phyloP scores from a whole-genome alignment of 2,329 filamentous ascomycete genomes.

The Zelopaecilomyces penicillatus region DNA sequence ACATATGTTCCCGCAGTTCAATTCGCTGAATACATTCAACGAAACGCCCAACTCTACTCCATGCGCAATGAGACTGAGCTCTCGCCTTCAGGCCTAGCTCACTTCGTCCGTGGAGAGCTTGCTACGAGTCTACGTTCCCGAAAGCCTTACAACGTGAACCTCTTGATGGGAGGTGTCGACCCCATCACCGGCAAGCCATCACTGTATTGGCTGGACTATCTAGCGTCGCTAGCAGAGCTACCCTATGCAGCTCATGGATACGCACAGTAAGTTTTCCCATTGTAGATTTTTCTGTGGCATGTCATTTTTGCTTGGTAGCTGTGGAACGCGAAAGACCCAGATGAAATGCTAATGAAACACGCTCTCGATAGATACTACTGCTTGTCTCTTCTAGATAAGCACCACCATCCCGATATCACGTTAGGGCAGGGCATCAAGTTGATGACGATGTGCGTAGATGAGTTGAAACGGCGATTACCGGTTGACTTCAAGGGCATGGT shows the following conservation, averaged over 20 bases:
- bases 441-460: slow-evolving; percentile 88
- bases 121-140: slow-evolving; percentile 83
- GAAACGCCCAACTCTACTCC: slow-evolving; percentile 94
- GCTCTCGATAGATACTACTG: slow-evolving; percentile 72
- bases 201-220: slow-evolving; percentile 95
- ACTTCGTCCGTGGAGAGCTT: slow-evolving; percentile 90
- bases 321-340: no score
- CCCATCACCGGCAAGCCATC: slow-evolving; percentile 83
- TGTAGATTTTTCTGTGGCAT: no score
- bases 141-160: slow-evolving; percentile 94
- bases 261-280: slow-evolving; percentile 62
- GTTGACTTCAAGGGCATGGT: slow-evolving; percentile 97
- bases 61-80: slow-evolving; percentile 97
- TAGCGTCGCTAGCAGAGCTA: slow-evolving; percentile 77
- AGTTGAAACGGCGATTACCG: slow-evolving; percentile 91
- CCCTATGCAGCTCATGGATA: slow-evolving; percentile 98
- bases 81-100: slow-evolving; percentile 77
- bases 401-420: slow-evolving; percentile 90
- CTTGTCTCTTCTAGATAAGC: slow-evolving; percentile 93
- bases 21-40: slow-evolving; percentile 99
- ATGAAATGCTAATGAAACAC: slow-evolving; percentile 5
- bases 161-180: slow-evolving; percentile 89
- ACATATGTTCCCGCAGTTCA: slow-evolving; percentile 55
- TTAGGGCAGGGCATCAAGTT: slow-evolving; percentile 88
- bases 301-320: no score